Base-by-base conservation (phyloP, 768 basidiomycete species). In the Pleurotus platypus region DNA sequence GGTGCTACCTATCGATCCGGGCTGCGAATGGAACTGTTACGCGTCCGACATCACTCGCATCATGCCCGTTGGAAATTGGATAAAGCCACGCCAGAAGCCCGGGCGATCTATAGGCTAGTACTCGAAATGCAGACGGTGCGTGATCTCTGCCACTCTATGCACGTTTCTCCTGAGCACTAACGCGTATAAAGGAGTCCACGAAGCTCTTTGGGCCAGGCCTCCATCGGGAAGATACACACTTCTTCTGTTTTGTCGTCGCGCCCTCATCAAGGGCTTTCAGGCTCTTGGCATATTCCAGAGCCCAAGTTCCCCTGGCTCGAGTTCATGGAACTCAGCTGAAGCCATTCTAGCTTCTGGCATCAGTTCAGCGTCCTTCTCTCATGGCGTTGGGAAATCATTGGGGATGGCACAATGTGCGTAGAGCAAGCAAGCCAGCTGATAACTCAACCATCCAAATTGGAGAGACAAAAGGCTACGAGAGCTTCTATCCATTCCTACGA, bases 1-100 rank as follows among this genome's bases (percentile, higher is more conserved):
- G 67, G 89, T 96, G 5, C 77, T 96, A 4, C 81, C 96, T 30
- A 94, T 96, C 60, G 96, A 98, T 63, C 96, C 96, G 0, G 94
- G 95, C 0, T 95, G 94, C 65, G 96, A 98, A 72, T 95, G 85
- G 85, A 62, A 69, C 53, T 70, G 71, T 61, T 76, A 78, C 47
- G 74, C 79, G 1, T 75, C 75, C 13, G 76, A 80, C 58, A 86
- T 86, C 60, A 87, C 91, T 1, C 86, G 91, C 7, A 92, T 90
- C 0, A 92, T 90, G 78, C 91, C 92, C 12, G 84, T 97, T n/a
- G 96, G 96, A 0, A 98, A 98, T 64, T 87, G 88, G 96, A 96
- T 0, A 89, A 82, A 64, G 98, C 95, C 69, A 89, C 92, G 0
- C 72, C 82, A 5, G 89, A 92, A 69, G 89, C 90, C 0, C 80